Evolutionary conservation across 495 filamentous ascomycete species (phyloP), one percentile per base, ranked within the genome.

Genomic region (Aspergillus indologenus): DNA sequence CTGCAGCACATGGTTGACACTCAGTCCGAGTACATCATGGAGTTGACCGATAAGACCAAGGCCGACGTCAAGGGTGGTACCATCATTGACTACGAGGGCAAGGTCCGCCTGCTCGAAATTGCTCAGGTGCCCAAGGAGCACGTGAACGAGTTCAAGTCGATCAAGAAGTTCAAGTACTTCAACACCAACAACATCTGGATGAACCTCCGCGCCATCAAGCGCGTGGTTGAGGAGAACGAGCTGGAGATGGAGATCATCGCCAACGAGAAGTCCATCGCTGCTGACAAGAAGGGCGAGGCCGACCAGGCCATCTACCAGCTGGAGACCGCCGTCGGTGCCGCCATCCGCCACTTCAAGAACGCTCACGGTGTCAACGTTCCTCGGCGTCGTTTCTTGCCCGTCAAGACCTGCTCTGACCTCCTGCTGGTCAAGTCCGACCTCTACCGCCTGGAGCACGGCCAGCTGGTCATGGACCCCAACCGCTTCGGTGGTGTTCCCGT

Each of bases 111-210:
- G 43, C 87, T 99, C 40, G 94, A 99, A 83, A 96, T 99, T 64
- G 94, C 94, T 14, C 94, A 99, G 80, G 94, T 99, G n/a, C 94
- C 95, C 77, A 98, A 96, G 85, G 91, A 98, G 80, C 93, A 99
- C 80, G 89, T 90, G 69, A 97, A 99, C 79, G 94, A 99, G 79
- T 99, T 99, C 90, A 99, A 99, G 87, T 97, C 94, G 50, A 99
- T 99, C 81, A 99, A 98, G 88, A 99, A 99, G 83, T 99, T 99
- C 88, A 97, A 96, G 83, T 99, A 99, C 86, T 99, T 99, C 87
- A 99, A 99, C 86, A 99, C 94, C 77, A 99, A 99, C 89, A 99
- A 99, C 85, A 96, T 99, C 80, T 99, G 94, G 94, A 88, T 99
- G 83, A 97, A 94, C 81, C 84, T 96, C 66, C 86, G 90, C 70